phyloP scores from a whole-genome alignment of 140 eudicot species.

The Flaveria floridana region DNA sequence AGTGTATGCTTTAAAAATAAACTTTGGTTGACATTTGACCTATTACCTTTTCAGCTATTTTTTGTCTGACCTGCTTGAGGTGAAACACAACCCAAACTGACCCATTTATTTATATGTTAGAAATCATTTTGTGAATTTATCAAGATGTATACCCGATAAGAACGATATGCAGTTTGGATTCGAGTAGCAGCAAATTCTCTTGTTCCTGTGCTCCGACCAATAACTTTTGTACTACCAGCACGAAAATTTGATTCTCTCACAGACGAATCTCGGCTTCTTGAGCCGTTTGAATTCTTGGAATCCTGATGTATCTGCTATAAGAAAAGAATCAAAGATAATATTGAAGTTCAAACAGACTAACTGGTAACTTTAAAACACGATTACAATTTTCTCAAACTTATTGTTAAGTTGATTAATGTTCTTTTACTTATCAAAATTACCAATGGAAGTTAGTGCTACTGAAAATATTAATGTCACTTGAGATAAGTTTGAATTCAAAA shows the following conservation, averaged over 20 bases:
- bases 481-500: background rate
- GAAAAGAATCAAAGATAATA: background rate
- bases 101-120: background rate
- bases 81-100: background rate
- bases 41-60: background rate
- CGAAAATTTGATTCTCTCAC: conserved; percentile 35
- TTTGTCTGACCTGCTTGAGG: background rate
- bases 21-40: too few species aligned
- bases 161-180: conserved; percentile 53
- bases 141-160: conserved; percentile 38
- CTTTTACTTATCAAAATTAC: too few species aligned
- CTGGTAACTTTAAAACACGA: background rate
- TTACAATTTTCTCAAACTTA: background rate
- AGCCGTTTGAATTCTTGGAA: conserved; percentile 26
- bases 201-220: conserved; percentile 43
- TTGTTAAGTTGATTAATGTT: background rate
- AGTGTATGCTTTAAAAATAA: too few species aligned
- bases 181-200: conserved; percentile 44
- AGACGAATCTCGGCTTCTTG: conserved; percentile 31
- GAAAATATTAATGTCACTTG: background rate
- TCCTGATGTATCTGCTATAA: conserved; percentile 24
- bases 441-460: background rate
- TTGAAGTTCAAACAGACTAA: conserved; percentile 18
- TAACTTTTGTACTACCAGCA: conserved; percentile 37
- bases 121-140: background rate